Conservation (phyloP, 495 filamentous ascomycete species). For the Daldinia vernicosa region DNA sequence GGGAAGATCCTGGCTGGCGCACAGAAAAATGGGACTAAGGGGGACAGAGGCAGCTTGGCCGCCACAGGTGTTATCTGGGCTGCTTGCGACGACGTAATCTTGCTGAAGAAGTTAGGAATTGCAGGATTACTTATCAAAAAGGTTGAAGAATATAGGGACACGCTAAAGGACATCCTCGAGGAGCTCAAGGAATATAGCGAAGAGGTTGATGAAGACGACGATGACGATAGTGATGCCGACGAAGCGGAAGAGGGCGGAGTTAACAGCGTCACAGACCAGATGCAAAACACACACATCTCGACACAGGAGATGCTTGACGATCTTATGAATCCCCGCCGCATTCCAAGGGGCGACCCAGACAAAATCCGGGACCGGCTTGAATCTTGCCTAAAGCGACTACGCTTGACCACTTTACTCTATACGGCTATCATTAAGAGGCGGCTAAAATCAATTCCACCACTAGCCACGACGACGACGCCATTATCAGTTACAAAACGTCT, state of each 20-base stretch:
- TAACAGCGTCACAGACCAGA: constrained; percentile 32
- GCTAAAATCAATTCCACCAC: constrained; percentile 60
- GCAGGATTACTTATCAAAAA: constrained; percentile 67
- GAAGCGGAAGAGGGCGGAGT: constrained; percentile 48
- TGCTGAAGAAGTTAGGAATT: constrained; percentile 70
- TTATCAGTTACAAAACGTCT: constrained; percentile 48
- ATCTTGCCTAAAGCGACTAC: constrained; percentile 63
- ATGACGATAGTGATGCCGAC: constrained; percentile 52
- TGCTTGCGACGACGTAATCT: constrained; percentile 74
- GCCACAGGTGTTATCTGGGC: constrained; percentile 71
- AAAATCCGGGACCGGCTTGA: constrained; percentile 65
- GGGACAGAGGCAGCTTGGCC: constrained; percentile 63
- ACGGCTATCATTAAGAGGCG: constrained; percentile 68
- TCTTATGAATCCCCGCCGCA: constrained; percentile 63
- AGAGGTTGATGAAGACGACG: constrained; percentile 62
- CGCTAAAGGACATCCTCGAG: constrained; percentile 79
- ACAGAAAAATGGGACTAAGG: constrained; percentile 54
- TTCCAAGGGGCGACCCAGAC: constrained; percentile 64
- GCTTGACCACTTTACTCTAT: constrained; percentile 66
- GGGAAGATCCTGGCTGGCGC: constrained; percentile 54
- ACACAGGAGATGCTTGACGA: constrained; percentile 62
- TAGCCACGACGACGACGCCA: constrained; percentile 37
- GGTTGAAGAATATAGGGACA: constrained; percentile 71
- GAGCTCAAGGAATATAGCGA: constrained; percentile 88
- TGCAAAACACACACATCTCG: constrained; percentile 42